Evolutionary conservation across 306 rosid species (phyloP), one percentile per base, ranked within the genome.

Genomic region (Fragaria vesca): DNA sequence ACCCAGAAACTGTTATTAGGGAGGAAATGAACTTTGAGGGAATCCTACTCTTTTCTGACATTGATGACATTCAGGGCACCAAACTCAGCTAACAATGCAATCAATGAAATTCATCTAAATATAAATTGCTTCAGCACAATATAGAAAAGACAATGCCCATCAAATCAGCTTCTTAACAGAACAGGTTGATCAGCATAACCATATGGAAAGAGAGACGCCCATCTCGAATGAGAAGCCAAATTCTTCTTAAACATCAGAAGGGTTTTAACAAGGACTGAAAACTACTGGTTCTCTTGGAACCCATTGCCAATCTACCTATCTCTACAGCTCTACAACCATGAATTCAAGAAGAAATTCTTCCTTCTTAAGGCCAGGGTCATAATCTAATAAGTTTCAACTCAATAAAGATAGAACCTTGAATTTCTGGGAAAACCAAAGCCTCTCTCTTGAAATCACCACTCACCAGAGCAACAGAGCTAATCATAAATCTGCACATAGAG

Each of bases 41-140:
- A 82, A 80, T 57, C 93, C 80, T 84, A 79, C 82, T 72, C 88
- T 93, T 95, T 77, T 90, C 97, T 21, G 93, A 84, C 99, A 95
- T 93, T 77, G 84, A 78, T 52, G 74, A 82, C 70, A 74, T 62
- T 66, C 70, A 74, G 71, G 48, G 18, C 69, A 84, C 28, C 46
- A 73, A 69, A 42, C 81, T 73, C 43, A 17, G 15, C 61, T 4
- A 20, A 26, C 43, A 17, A 42, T 40, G 38, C 66, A 76, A 54
- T 45, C 72, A 55, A 72, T 24, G 12, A 18, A 28, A 68, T 43
- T 57, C 12, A 48, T 65, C 57, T 11, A 12, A 11, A 36, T 45
- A 70, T 34, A 62, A 66, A 69, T 24, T 26, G 42, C n/a, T 30
- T 17, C 61, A n/a, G 45, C 2, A n/a, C 43, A 6, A 43, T 26